These are phyloP conservation scores for Colletotrichum tabaci DNA, from an alignment of 2,329 filamentous ascomycete genomes.

Conservation along the genomic window DNA sequence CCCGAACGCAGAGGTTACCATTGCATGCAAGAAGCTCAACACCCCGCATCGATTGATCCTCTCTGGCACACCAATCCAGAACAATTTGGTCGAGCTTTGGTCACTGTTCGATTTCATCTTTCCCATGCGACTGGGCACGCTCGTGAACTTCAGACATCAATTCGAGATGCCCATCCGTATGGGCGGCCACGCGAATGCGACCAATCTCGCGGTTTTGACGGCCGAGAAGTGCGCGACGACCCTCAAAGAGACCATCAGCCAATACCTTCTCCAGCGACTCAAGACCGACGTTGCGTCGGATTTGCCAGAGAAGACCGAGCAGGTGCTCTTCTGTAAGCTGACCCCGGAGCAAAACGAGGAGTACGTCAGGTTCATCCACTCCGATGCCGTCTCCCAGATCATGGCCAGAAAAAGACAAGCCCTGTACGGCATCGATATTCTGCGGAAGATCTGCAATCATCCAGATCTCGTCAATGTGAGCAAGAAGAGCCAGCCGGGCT, in stretches of 20 bases:
- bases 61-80: slow-evolving; percentile 97
- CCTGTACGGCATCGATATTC: slow-evolving; percentile 89
- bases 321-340: slow-evolving; percentile 95
- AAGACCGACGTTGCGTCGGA: slow-evolving; percentile 96
- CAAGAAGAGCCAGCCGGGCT: slow-evolving; percentile 70
- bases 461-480: slow-evolving; percentile 84
- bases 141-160: slow-evolving; percentile 90
- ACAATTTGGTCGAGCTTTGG: slow-evolving; percentile 95
- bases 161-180: slow-evolving; percentile 96
- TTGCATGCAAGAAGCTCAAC: slow-evolving; percentile 93
- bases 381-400: slow-evolving; percentile 89
- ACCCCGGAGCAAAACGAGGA: slow-evolving; percentile 83
- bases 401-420: slow-evolving; percentile 82
- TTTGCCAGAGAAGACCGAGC: slow-evolving; percentile 94
- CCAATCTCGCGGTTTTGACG: slow-evolving; percentile 93
- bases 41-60: slow-evolving; percentile 93
- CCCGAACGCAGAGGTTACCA: slow-evolving; percentile 93
- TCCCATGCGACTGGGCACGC: slow-evolving; percentile 92
- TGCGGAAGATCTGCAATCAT: slow-evolving; percentile 98
- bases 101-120: slow-evolving; percentile 98
- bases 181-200: slow-evolving; percentile 95
- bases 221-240: slow-evolving; percentile 95
- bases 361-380: slow-evolving; percentile 86
- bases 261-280: slow-evolving; percentile 91
- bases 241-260: slow-evolving; percentile 92